Evolutionary conservation across 1,284 basidiomycete species (phyloP).

Genomic region (Tilletia horrida): DNA sequence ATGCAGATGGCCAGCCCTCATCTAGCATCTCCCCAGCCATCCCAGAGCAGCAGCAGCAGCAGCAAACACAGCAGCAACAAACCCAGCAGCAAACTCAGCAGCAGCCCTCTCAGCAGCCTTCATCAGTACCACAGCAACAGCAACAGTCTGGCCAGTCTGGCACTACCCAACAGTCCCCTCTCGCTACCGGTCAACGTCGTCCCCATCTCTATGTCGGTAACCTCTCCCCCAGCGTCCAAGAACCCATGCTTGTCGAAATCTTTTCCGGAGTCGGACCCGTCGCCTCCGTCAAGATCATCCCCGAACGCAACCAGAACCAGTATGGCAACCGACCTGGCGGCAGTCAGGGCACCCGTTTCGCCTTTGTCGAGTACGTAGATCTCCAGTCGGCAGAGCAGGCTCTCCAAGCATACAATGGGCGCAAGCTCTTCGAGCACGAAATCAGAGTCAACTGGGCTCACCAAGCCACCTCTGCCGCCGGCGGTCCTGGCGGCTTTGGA

Average conservation of each 20-base stretch:
- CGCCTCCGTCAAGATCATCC: slow-evolving; percentile 97
- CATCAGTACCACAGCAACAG: neutral
- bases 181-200: slow-evolving; percentile 45
- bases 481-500: slow-evolving; percentile 5
- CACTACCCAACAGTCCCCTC: neutral
- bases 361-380: slow-evolving; percentile 89
- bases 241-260: slow-evolving; percentile 78
- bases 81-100: too few relatives aligned
- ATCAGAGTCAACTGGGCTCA: slow-evolving; percentile 54
- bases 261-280: slow-evolving; percentile 92
- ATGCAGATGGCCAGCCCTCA: neutral
- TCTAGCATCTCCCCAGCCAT: neutral
- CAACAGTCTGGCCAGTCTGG: neutral
- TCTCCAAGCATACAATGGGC: slow-evolving; percentile 89
- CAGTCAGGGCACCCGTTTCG: slow-evolving; percentile 71
- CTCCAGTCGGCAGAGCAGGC: slow-evolving; percentile 97
- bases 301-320: slow-evolving; percentile 86
- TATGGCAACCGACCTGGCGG: slow-evolving; percentile 57
- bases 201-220: slow-evolving; percentile 98
- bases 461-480: slow-evolving; percentile 26
- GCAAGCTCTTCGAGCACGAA: slow-evolving; percentile 89
- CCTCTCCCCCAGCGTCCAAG: slow-evolving; percentile 78
- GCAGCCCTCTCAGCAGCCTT: neutral
- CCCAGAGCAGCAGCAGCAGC: neutral
- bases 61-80: neutral